Percentiles rank a stretch among this genome's conserved stretches.
phyloP scores from a whole-genome alignment of 1,284 basidiomycete species.

The Cystobasidium slooffiae region DNA sequence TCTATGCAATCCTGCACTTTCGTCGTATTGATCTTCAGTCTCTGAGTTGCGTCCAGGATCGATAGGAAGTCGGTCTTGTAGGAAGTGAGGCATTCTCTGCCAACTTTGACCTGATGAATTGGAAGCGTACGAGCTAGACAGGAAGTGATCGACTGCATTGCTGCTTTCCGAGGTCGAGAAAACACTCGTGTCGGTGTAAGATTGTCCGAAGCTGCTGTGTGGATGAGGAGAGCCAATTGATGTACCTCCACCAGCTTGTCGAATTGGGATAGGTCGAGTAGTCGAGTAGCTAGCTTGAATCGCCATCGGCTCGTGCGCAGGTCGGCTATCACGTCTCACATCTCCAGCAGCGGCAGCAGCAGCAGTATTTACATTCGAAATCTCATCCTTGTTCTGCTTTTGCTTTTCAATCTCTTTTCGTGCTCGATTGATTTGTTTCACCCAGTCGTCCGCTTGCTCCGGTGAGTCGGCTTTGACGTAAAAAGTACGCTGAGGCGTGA shows the following conservation, averaged over 20 bases:
- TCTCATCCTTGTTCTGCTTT: constrained; percentile 4
- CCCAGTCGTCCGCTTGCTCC: constrained; percentile 81
- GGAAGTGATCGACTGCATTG: constrained; percentile 28
- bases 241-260: constrained; percentile 8
- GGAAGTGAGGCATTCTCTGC: background rate
- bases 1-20: constrained; percentile 10
- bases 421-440: constrained; percentile 57
- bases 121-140: constrained; percentile 25
- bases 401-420: constrained; percentile 27
- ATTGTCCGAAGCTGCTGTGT: constrained; percentile 20
- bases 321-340: background rate
- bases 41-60: constrained; percentile 13
- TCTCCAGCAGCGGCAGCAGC: constrained; percentile 6
- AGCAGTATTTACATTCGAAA: background rate
- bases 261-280: constrained; percentile 28
- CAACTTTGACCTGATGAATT: constrained; percentile 20
- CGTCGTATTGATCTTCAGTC: constrained; percentile 18
- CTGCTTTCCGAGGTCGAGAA: constrained; percentile 31
- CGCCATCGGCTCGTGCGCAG: background rate
- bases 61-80: constrained; percentile 16
- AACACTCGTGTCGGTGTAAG: constrained; percentile 23
- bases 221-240: background rate
- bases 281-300: constrained; percentile 18
- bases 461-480: constrained; percentile 80
- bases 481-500: constrained; percentile 88